A percentile compares a stretch with the other conserved stretches of the same genome.
phyloP scores from a whole-genome alignment of 129 eudicot species.

The Flaveria bidentis region DNA sequence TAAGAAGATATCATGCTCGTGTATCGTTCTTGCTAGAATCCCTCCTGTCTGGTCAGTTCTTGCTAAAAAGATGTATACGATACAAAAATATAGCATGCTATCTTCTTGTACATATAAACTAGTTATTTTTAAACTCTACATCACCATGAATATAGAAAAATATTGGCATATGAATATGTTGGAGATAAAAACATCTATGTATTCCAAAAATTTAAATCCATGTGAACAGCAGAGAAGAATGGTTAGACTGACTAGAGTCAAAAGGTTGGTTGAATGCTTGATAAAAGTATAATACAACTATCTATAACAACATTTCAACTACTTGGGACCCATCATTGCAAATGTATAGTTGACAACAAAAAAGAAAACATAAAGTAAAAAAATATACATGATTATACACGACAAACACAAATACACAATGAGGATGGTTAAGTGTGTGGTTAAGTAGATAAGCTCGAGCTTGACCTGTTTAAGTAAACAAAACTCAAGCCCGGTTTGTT shows the following conservation, averaged over 20 bases:
- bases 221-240: not conserved
- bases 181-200: not conserved
- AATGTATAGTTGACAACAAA: not conserved
- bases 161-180: not conserved
- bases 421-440: not conserved
- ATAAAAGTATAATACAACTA: not conserved
- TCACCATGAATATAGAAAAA: too few species aligned
- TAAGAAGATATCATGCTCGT: too few species aligned
- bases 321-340: constrained; percentile 16
- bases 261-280: constrained; percentile 4
- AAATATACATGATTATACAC: constrained; percentile 1
- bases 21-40: not conserved
- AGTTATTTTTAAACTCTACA: too few species aligned
- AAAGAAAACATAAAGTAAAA: not conserved
- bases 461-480: too few species aligned
- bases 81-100: not conserved
- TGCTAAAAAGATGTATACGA: too few species aligned
- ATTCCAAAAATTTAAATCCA: constrained; percentile 8
- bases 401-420: not conserved
- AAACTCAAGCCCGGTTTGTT: too few species aligned
- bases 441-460: too few species aligned
- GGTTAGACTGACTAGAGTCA: not conserved
- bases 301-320: not conserved
- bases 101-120: not conserved
- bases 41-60: too few species aligned